Evolutionary conservation across 768 basidiomycete species (phyloP), one percentile per base, ranked within the genome.

Genomic region (Holtermanniella nyarrowii): DNA sequence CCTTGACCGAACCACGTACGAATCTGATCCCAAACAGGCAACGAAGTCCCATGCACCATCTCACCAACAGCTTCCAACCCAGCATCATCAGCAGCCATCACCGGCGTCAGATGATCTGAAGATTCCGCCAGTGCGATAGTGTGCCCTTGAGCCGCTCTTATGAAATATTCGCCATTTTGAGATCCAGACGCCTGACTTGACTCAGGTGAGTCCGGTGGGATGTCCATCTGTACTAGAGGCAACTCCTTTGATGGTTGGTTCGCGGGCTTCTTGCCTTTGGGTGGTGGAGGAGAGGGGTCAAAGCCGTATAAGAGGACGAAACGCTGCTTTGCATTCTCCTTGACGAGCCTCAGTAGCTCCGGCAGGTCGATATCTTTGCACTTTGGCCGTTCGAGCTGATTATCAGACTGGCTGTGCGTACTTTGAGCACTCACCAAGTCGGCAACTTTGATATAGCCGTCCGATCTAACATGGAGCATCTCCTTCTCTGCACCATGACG

Each of bases 401-500:
- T 49, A 54, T 60, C 22, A 66, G 49, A 24, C 22, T 52, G 39
- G 21, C 22, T 45, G 26, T 13, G 11, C 12, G 20, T 22, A 12
- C 16, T 23, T 44, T n/a, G 22, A 21, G n/a, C 41, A 77, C 86
- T 61, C 65, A 95, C 93, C 60, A 97, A 75, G 57, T 91, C 88
- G 2, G 75, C 73, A 4, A 96, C 85, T 57, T 78, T 78, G 2
- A 89, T 81, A 64, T 83, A 96, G 14, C 93, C 93, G 63, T 96
- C 93, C 25, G 76, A 63, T 5, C 91, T 80, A 74, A 96, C 84
- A 3, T 74, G 62, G 3, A 96, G 66, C 0, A 82, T 80, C 55
- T 91, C 83, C 31, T 79, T 80, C 57, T 80, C 76, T 18, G 90
- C 88, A 0, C 85, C 88, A 68, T 97, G 93, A 3, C 91, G 79